These are phyloP conservation scores for Gleditsia sinensis DNA, from an alignment of 306 rosid genomes.

Conservation along the genomic window DNA sequence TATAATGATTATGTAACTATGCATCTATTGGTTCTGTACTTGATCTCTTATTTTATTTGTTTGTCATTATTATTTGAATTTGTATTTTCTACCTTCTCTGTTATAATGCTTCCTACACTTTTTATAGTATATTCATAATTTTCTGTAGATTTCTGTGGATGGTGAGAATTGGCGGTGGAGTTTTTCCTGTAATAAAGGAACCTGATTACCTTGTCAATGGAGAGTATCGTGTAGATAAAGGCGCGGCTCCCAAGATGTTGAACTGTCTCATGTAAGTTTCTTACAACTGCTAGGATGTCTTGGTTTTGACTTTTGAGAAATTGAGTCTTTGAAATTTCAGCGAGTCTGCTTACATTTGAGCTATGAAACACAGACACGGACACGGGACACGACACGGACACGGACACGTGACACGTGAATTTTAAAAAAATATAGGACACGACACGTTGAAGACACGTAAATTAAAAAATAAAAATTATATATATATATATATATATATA, in stretches of 20 bases:
- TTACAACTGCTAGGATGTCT: background rate
- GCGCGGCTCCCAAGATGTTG: constrained; percentile 99
- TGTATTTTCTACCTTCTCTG: background rate
- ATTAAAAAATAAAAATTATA: too few species aligned
- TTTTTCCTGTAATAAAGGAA: constrained; percentile 95
- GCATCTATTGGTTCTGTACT: background rate
- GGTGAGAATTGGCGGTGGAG: constrained; percentile 99
- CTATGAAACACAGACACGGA: too few species aligned
- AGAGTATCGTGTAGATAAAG: constrained; percentile 98
- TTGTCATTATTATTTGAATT: background rate
- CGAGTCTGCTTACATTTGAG: too few species aligned
- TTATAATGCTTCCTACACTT: background rate
- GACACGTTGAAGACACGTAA: too few species aligned
- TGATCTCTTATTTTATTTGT: background rate
- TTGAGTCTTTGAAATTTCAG: constrained; percentile 17
- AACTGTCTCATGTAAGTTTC: constrained; percentile 97
- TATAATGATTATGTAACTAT: background rate
- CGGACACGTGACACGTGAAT: too few species aligned
- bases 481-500: too few species aligned
- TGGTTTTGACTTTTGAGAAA: constrained; percentile 25
- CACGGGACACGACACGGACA: too few species aligned
- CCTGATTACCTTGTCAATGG: constrained; percentile 98
- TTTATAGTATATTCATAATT: background rate
- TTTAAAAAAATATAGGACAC: too few species aligned
- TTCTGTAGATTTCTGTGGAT: constrained; percentile 89